These are phyloP conservation scores for Russula abietina DNA, from an alignment of 768 basidiomycete genomes.

Conservation along the genomic window DNA sequence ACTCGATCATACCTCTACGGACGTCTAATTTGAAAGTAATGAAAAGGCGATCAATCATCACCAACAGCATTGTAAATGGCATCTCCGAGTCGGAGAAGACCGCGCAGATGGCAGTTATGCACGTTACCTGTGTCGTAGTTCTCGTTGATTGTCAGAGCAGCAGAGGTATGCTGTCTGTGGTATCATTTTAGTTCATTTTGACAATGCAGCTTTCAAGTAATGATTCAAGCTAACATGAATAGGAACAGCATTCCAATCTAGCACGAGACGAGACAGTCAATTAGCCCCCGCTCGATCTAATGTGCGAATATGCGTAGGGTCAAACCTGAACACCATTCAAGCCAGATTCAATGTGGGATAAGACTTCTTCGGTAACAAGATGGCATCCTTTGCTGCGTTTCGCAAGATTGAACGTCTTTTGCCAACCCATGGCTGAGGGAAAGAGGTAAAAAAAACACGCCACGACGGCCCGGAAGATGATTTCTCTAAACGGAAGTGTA, in stretches of 20 bases:
- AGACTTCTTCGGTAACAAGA: slow-evolving; percentile 74
- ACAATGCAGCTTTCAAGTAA: neutral
- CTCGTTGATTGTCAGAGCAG: slow-evolving; percentile 80
- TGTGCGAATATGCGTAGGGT: slow-evolving; percentile 15
- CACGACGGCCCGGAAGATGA: neutral
- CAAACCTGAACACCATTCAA: slow-evolving; percentile 58
- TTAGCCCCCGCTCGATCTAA: neutral
- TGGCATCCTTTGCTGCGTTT: slow-evolving; percentile 63
- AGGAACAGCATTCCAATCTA: slow-evolving; percentile 85
- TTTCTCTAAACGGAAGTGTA: neutral
- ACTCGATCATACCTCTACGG: slow-evolving; percentile 35
- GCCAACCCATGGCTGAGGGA: slow-evolving; percentile 68
- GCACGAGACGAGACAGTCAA: neutral
- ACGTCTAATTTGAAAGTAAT: slow-evolving; percentile 32
- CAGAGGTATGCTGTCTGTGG: slow-evolving; percentile 68
- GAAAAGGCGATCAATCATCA: neutral
- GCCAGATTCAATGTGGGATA: slow-evolving; percentile 60
- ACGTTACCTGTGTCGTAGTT: slow-evolving; percentile 71
- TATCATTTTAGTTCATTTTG: neutral
- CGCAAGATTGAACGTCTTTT: slow-evolving; percentile 69
- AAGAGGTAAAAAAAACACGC: too few relatives aligned
- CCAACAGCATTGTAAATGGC: neutral
- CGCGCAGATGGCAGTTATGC: neutral
- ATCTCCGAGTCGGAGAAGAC: neutral
- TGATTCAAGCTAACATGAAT: slow-evolving; percentile 57